Percentiles rank a stretch among this genome's conserved stretches.
Conservation (phyloP, 768 basidiomycete genomes). For the Tulasnella sp. region DNA sequence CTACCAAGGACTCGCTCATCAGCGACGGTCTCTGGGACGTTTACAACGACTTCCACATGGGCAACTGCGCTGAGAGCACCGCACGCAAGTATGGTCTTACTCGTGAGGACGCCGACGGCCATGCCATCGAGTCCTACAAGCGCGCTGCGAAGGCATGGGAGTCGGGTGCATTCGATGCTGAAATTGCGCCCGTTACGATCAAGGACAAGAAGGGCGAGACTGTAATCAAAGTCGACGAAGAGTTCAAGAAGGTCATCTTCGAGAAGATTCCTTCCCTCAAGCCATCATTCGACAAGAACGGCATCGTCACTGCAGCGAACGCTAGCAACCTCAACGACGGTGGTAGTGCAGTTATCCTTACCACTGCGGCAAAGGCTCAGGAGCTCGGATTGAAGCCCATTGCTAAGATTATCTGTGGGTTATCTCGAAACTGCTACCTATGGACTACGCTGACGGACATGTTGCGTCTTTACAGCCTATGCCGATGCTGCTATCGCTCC, state of each 20-base stretch:
- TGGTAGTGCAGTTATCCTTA: constrained; percentile 89
- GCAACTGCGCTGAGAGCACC: constrained; percentile 85
- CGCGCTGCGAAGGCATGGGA: constrained; percentile 90
- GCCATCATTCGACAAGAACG: constrained; percentile 81
- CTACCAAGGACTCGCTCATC: constrained; percentile 79
- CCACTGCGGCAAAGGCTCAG: constrained; percentile 86
- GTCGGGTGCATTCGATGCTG: constrained; percentile 71
- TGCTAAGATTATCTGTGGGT: constrained; percentile 89
- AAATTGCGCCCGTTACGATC: constrained; percentile 84
- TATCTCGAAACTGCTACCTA: not conserved
- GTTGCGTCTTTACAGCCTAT: constrained; percentile 52
- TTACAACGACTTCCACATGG: constrained; percentile 98
- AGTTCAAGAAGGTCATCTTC: constrained; percentile 92
- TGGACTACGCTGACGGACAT: constrained; percentile 17
- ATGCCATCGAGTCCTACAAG: constrained; percentile 91
- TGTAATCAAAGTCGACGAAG: constrained; percentile 88
- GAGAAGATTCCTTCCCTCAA: constrained; percentile 86
- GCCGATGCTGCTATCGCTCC: constrained; percentile 96
- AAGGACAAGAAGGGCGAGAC: constrained; percentile 85
- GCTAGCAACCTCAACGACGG: constrained; percentile 93
- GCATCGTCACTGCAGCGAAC: constrained; percentile 91
- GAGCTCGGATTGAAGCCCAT: constrained; percentile 86
- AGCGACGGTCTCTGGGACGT: constrained; percentile 93
- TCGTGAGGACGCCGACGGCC: constrained; percentile 80
- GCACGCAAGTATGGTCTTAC: constrained; percentile 76